Conservation (phyloP, 495 filamentous ascomycete species). For the Daldinia decipiens region DNA sequence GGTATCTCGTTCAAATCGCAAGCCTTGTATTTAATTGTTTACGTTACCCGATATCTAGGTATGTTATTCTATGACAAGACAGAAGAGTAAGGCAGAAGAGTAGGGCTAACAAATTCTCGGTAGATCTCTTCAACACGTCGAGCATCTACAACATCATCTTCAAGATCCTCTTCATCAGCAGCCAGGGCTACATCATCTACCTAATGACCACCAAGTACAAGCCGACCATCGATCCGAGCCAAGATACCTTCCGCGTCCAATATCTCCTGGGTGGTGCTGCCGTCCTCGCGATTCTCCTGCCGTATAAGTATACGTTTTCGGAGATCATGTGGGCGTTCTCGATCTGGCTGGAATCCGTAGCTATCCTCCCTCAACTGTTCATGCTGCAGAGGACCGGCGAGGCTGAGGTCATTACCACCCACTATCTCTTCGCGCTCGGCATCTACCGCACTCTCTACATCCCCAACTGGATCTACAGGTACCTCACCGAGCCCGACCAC, state of each 20-base stretch:
- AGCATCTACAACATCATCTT: slow-evolving; percentile 91
- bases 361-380: slow-evolving; percentile 96
- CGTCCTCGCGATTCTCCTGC: slow-evolving; percentile 82
- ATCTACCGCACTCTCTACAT: slow-evolving; percentile 94
- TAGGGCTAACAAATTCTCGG: slow-evolving; percentile 16
- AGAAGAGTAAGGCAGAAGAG: slow-evolving; percentile 16
- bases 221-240: slow-evolving; percentile 93
- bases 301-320: slow-evolving; percentile 74
- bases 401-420: slow-evolving; percentile 96
- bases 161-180: slow-evolving; percentile 92
- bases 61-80: slow-evolving; percentile 31
- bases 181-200: slow-evolving; percentile 93
- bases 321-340: slow-evolving; percentile 97
- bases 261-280: slow-evolving; percentile 86
- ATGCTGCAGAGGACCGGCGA: slow-evolving; percentile 97
- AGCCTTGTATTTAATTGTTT: slow-evolving; percentile 91
- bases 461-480: slow-evolving; percentile 96
- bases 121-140: slow-evolving; percentile 88
- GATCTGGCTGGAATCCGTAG: slow-evolving; percentile 96
- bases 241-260: slow-evolving; percentile 95
- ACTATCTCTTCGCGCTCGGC: slow-evolving; percentile 97
- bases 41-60: slow-evolving; percentile 92
- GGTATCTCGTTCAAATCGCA: slow-evolving; percentile 99
- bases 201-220: slow-evolving; percentile 96
- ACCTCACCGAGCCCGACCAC: slow-evolving; percentile 70